phyloP scores from a whole-genome alignment of 148 eudicot genomes.

The Rhododendron ovatum region DNA sequence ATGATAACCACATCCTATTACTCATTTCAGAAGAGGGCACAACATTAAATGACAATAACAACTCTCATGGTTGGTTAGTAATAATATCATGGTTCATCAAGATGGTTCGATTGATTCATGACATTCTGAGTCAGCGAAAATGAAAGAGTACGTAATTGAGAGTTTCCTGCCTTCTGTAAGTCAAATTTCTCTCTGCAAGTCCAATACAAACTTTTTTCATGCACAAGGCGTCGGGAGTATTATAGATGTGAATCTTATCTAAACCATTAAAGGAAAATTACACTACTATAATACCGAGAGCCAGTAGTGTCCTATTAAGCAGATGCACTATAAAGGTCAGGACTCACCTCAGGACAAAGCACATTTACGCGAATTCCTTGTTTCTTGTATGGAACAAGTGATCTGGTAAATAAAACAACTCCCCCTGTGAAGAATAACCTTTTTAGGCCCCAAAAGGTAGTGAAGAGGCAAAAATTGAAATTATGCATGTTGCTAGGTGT shows the following conservation, averaged over 20 bases:
- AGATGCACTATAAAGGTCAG: not conserved
- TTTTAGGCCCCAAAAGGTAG: constrained; percentile 10
- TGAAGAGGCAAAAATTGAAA: constrained; percentile 3
- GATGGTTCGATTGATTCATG: not conserved
- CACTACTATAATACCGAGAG: not conserved
- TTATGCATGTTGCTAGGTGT: not conserved
- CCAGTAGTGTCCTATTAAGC: not conserved
- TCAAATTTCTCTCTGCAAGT: constrained; percentile 1
- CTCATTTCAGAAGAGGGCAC: not conserved
- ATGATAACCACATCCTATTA: not conserved
- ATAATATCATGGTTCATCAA: not conserved
- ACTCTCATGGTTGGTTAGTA: not conserved
- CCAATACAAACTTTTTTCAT: not conserved
- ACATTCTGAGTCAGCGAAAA: not conserved
- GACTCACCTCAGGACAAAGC: constrained; percentile 89
- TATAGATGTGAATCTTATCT: not conserved
- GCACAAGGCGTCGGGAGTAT: not conserved
- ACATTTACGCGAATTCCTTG: constrained; percentile 86
- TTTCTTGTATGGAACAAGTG: constrained; percentile 59
- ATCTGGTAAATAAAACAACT: constrained; percentile 75
- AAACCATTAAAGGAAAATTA: not conserved
- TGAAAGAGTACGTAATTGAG: not conserved
- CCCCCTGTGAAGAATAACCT: constrained; percentile 48
- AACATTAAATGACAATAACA: not conserved
- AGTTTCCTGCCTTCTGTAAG: constrained; percentile 4